A percentile compares a stretch with the other conserved stretches of the same genome.
These are phyloP conservation scores for Aureobasidium sp. DNA, from an alignment of 2,329 filamentous ascomycete genomes.

Conservation along the genomic window DNA sequence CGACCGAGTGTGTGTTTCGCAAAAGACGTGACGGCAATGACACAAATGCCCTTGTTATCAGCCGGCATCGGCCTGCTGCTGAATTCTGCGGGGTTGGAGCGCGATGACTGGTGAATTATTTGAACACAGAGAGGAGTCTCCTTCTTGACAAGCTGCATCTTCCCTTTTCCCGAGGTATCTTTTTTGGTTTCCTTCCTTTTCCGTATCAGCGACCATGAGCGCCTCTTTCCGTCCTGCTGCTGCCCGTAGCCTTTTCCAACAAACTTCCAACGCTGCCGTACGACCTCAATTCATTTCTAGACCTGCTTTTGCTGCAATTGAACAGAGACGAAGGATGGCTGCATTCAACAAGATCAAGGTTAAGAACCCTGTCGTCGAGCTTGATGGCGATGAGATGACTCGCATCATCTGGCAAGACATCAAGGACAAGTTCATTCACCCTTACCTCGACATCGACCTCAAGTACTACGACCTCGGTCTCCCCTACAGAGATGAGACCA, in stretches of 20 bases:
- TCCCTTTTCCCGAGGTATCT: conserved; percentile 10
- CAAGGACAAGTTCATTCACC: conserved; percentile 97
- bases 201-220: conserved; percentile 10
- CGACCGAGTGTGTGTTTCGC: not conserved
- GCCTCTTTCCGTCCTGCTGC: conserved; percentile 9
- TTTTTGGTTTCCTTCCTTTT: conserved; percentile 1
- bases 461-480: conserved; percentile 63
- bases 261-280: conserved; percentile 6
- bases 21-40: conserved; percentile 6
- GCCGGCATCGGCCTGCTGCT: conserved; percentile 6
- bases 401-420: conserved; percentile 98
- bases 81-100: conserved; percentile 7
- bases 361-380: conserved; percentile 96
- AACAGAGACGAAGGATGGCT: conserved; percentile 30
- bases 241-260: conserved; percentile 7
- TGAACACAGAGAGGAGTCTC: not conserved
- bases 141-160: conserved; percentile 1
- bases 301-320: conserved; percentile 17
- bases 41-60: conserved; percentile 1
- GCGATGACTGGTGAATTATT: conserved; percentile 11
- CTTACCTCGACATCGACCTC: conserved; percentile 93
- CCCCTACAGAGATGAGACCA: conserved; percentile 89
- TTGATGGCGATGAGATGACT: conserved; percentile 94
- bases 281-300: conserved; percentile 14
- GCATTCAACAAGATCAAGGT: conserved; percentile 85